Evolutionary conservation across 345 rosid genomes (phyloP), one percentile per base, ranked within the genome.

Genomic region (Salix caprea): DNA sequence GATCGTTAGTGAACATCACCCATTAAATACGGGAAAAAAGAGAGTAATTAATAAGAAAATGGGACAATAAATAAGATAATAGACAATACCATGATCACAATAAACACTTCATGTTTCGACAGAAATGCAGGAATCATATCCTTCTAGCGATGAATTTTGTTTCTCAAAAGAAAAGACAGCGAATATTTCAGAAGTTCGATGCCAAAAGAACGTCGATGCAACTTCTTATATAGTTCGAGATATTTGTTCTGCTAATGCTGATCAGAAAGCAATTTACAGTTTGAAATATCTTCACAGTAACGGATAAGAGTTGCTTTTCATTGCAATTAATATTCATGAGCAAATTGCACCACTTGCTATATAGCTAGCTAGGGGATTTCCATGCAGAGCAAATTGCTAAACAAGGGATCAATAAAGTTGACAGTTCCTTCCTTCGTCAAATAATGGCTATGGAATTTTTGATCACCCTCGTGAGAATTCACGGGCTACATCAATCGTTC

Each of bases 331-430:
- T 10, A 74, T 74, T 48, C 40, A 68, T 39, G 67, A 39, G 58
- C 69, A 76, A 76, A 76, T 42, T 69, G 74, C 80, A 28, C 37
- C 65, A 76, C 26, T 56, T 21, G 73, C 14, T 65, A n/a, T n/a
- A n/a, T n/a, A 18, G 19, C 39, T 4, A 19, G 50, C 28, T 15
- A 18, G 12, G 58, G 44, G 24, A 30, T 24, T n/a, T 62, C 28
- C 24, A 36, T 23, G 23, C 36, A n/a, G 8, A 58, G 68, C 67
- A 73, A 60, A 32, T 72, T 72, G 66, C 5, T 18, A 18, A 9
- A 56, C 28, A 6, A 34, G 10, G 3, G 23, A 34, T 34, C 37
- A 50, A 46, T 15, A 46, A 40, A 70, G 64, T 23, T 7, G 52
- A 13, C 19, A 44, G 32, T 69, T 2, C 32, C 6, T 11, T 34